phyloP scores from a whole-genome alignment of 345 rosid genomes.

The Acer campestre region DNA sequence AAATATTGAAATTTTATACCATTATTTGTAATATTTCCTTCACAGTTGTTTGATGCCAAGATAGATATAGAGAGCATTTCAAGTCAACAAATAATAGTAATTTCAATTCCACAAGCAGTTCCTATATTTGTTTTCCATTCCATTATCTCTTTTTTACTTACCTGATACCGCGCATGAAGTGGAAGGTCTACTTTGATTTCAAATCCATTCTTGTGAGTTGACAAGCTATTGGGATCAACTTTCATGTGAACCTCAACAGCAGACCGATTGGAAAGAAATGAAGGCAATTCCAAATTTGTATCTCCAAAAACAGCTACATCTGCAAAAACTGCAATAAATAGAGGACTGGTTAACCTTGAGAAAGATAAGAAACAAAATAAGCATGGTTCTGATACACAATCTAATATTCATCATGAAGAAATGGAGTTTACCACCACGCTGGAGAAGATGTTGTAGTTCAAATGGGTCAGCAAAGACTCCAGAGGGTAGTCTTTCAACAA shows the following conservation, averaged over 20 bases:
- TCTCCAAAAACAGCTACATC: slow-evolving; percentile 78
- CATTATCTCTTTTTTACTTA: slow-evolving; percentile 25
- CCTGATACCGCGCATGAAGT: slow-evolving; percentile 86
- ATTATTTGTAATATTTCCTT: neutral
- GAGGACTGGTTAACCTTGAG: neutral
- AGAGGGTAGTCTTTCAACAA: slow-evolving; percentile 69
- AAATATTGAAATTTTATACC: neutral
- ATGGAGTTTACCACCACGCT: slow-evolving; percentile 48
- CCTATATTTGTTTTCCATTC: neutral
- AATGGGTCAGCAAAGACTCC: slow-evolving; percentile 93
- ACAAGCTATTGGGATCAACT: slow-evolving; percentile 27
- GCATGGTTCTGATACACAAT: slow-evolving; percentile 1
- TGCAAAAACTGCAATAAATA: slow-evolving; percentile 47
- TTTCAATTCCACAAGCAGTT: neutral
- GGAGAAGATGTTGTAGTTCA: slow-evolving; percentile 72
- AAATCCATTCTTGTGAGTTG: slow-evolving; percentile 31
- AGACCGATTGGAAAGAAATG: slow-evolving; percentile 68
- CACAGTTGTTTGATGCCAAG: neutral
- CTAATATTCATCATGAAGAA: neutral
- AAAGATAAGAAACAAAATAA: neutral
- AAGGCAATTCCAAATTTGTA: slow-evolving; percentile 79
- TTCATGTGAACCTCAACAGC: slow-evolving; percentile 76
- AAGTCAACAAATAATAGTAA: neutral
- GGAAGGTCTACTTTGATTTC: slow-evolving; percentile 63
- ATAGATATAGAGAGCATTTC: neutral